Evolutionary conservation across 306 rosid genomes (phyloP).

Genomic region (Erythrophleum fordii): DNA sequence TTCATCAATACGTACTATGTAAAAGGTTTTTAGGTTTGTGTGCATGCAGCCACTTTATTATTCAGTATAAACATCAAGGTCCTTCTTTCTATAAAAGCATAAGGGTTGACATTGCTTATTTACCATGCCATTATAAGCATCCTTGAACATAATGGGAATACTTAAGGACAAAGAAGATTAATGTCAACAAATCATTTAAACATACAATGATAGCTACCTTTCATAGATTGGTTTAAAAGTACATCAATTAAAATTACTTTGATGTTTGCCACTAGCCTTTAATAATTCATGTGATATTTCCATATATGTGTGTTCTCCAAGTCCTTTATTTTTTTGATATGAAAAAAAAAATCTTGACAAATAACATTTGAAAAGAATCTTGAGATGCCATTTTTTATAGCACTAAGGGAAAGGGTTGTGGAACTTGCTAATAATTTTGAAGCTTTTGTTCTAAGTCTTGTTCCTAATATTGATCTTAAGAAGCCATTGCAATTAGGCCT

Average conservation of each 20-base stretch:
- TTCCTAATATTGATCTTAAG: conserved; percentile 66
- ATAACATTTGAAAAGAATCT: conserved; percentile 58
- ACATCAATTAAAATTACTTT: conserved; percentile 2
- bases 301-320: conserved; percentile 6
- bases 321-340: conserved; percentile 24
- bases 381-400: conserved; percentile 71
- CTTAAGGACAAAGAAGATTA: conserved; percentile 13
- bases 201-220: conserved; percentile 1
- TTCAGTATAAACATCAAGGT: conserved; percentile 1
- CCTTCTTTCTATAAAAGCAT: not conserved
- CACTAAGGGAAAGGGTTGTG: conserved; percentile 80
- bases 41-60: conserved; percentile 7
- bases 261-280: conserved; percentile 9
- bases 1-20: conserved; percentile 13
- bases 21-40: not conserved
- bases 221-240: not conserved
- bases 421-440: conserved; percentile 74
- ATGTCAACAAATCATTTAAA: conserved; percentile 26
- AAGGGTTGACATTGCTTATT: not conserved
- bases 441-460: conserved; percentile 68
- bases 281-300: not conserved
- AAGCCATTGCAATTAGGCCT: conserved; percentile 77
- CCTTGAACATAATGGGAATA: conserved; percentile 23
- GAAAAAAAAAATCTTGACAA: conserved; percentile 56
- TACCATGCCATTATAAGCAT: not conserved